These are phyloP conservation scores for Trypanosoma avium DNA, from an alignment of 208 protist species.

Conservation along the genomic window DNA sequence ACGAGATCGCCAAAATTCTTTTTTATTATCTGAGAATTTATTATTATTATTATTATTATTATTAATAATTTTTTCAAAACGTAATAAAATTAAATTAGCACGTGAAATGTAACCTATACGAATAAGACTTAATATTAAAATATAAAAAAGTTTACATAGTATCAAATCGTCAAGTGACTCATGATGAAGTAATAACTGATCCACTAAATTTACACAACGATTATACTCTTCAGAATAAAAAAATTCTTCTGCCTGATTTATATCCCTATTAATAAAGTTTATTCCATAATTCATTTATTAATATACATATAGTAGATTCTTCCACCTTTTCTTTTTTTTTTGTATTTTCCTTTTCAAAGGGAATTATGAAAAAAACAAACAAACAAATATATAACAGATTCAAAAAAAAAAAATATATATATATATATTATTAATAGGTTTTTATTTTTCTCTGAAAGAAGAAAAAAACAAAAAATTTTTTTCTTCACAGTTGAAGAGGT, in stretches of 20 bases:
- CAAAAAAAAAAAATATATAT: no score
- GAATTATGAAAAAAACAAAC: no score
- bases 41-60: not conserved
- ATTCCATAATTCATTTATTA: not conserved
- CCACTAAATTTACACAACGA: not conserved
- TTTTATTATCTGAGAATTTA: not conserved
- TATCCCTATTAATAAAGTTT: no score
- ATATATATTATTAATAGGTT: no score
- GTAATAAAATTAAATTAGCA: not conserved
- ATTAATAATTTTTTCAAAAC: not conserved
- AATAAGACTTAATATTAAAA: not conserved
- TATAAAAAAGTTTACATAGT: not conserved
- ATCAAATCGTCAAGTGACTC: not conserved
- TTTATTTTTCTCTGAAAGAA: no score
- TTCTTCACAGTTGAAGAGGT: no score
- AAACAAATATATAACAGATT: no score
- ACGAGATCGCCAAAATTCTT: not conserved
- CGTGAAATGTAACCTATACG: not conserved
- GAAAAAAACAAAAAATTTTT: no score
- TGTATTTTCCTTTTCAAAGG: no score
- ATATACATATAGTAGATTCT: not conserved
- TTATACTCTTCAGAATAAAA: not conserved
- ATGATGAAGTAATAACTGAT: not conserved
- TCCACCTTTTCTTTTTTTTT: no score
- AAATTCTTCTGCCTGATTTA: not conserved